Evolutionary conservation across 2,329 filamentous ascomycete species (phyloP).

Genomic region (Catunica adiposa): DNA sequence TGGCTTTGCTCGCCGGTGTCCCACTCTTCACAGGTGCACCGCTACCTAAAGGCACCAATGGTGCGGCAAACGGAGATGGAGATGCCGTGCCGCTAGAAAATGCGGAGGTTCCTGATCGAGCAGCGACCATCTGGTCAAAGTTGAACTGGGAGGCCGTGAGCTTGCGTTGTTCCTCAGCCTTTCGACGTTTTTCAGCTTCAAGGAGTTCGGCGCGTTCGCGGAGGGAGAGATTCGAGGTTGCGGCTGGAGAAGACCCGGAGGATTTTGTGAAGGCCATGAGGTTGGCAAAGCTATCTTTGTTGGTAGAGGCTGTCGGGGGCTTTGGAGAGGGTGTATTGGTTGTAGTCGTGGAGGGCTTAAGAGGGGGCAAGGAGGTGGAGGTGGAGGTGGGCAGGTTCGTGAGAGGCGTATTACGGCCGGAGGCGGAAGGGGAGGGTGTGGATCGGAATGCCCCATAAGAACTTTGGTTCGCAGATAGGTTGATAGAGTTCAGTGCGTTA

Average conservation of each 20-base stretch:
- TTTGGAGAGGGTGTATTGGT: background rate
- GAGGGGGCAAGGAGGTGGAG: background rate
- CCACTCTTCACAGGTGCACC: background rate
- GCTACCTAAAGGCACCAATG: constrained; percentile 10
- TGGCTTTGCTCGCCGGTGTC: constrained; percentile 7
- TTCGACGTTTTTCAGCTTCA: constrained; percentile 47
- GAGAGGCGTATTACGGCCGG: constrained; percentile 37
- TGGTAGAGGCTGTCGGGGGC: constrained; percentile 17
- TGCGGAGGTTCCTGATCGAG: constrained; percentile 36
- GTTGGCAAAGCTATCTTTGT: constrained; percentile 60
- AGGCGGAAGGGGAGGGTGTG: constrained; percentile 38
- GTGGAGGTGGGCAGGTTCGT: background rate
- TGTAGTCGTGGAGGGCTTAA: background rate
- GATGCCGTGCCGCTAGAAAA: background rate
- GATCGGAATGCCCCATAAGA: constrained; percentile 36
- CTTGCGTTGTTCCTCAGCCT: constrained; percentile 57
- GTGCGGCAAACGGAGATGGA: constrained; percentile 16
- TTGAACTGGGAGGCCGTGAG: constrained; percentile 66
- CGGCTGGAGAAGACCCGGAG: constrained; percentile 21
- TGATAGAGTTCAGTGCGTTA: constrained; percentile 20
- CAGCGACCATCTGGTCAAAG: constrained; percentile 53
- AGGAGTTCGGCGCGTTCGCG: constrained; percentile 60
- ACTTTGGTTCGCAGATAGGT: constrained; percentile 27
- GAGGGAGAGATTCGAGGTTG: constrained; percentile 49
- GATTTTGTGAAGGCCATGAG: constrained; percentile 41